Base-by-base conservation (phyloP, 2,329 filamentous ascomycete species). In the Ceratocystis destructans region DNA sequence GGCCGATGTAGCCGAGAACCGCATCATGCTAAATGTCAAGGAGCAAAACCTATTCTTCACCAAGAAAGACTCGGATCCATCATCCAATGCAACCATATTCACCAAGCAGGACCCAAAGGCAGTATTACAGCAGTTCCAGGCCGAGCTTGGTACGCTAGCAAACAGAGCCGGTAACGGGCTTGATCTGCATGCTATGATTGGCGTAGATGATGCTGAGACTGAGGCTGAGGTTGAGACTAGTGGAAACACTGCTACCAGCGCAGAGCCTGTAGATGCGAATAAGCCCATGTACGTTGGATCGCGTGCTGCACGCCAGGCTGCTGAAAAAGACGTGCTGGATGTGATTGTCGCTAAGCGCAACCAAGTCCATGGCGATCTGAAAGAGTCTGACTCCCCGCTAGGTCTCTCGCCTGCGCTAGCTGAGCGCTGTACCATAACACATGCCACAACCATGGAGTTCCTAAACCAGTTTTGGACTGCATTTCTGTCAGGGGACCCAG, bases 381-480 rank as follows among this genome's bases (percentile, higher is more conserved):
- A 75, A 67, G 83, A 78, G 71, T 77, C 76, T 71, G 66, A 67
- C 70, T 80, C 74, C 64, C 81, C 76, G 70, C 88, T 80, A 84
- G 78, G 80, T 28, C 71, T 78, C 2, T 78, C 86, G 2, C 72
- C 77, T 1, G 79, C 82, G 1, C 77, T 88, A 22, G 78, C 83
- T 3, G 79, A 85, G 55, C 83, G 83, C 66, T 85, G 83, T 70
- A 77, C 76, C 50, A 75, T 85, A 66, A 96, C 93, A 0, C 91
- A 97, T 74, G 92, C 92, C 64, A 99, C 94, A 0, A 95, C 90
- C 0, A 87, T 89, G 46, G 94, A 99, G 73, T 99, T 97, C 72
- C 79, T 99, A n/a, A 89, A 93, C 71, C 95, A 97, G 74, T 99
- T 99, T 78, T 99, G 93, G 93, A 83, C 84, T 44, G 86, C 92